These are phyloP conservation scores for Russula compacta DNA, from an alignment of 768 basidiomycete species.

Conservation along the genomic window DNA sequence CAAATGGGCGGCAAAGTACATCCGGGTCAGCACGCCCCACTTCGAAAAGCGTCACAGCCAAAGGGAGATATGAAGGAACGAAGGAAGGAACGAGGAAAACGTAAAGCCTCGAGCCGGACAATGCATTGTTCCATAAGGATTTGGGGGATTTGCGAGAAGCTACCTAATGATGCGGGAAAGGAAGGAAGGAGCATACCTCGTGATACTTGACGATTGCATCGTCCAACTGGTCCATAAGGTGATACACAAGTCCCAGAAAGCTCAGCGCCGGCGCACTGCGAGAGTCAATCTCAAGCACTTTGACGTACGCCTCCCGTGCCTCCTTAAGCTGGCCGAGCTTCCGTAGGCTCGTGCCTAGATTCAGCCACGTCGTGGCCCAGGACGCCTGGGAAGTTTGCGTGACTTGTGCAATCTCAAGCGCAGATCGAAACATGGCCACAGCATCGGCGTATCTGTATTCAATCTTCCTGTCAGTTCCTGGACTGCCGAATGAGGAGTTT, in stretches of 20 bases:
- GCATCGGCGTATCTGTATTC: slow-evolving; percentile 62
- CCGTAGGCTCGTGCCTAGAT: slow-evolving; percentile 83
- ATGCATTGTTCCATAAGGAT: neutral
- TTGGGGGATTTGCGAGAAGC: too few relatives aligned
- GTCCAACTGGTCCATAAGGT: slow-evolving; percentile 63
- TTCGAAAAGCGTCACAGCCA: neutral
- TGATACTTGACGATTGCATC: slow-evolving; percentile 87
- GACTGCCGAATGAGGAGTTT: neutral
- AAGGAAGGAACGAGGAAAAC: neutral
- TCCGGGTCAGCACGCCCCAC: slow-evolving; percentile 6
- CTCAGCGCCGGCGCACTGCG: slow-evolving; percentile 72
- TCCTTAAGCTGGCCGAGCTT: slow-evolving; percentile 55
- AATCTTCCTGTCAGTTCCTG: neutral
- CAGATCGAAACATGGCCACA: slow-evolving; percentile 56
- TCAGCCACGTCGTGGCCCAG: slow-evolving; percentile 87
- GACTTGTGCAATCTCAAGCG: slow-evolving; percentile 73
- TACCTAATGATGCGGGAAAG: neutral
- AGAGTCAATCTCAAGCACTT: slow-evolving; percentile 83
- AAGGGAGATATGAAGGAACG: neutral
- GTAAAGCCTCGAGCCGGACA: too few relatives aligned
- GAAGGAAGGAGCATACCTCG: slow-evolving; percentile 47
- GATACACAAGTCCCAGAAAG: slow-evolving; percentile 83
- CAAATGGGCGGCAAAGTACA: neutral
- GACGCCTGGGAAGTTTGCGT: slow-evolving; percentile 78
- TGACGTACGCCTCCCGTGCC: slow-evolving; percentile 64